Conservation (phyloP, 352 stramenopile genomes). For the Phytophthora lateralis region DNA sequence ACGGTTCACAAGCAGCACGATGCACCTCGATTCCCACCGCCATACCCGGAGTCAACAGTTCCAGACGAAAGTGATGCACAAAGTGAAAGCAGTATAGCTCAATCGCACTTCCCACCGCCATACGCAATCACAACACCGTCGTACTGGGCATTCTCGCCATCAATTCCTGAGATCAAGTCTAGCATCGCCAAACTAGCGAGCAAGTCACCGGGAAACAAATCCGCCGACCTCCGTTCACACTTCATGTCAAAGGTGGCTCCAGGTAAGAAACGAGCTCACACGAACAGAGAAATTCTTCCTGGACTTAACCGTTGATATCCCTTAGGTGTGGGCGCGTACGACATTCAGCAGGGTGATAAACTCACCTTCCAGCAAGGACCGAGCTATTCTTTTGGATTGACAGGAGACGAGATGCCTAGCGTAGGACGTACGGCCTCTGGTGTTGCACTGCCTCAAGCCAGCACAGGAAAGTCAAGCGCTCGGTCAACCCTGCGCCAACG, state of each 20-base stretch:
- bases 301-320: not conserved
- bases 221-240: conserved; percentile 14
- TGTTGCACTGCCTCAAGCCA: not conserved
- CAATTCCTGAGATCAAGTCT: conserved; percentile 27
- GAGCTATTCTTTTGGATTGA: conserved; percentile 46
- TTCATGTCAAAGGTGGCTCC: conserved; percentile 26
- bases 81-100: conserved; percentile 15
- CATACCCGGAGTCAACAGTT: conserved; percentile 43
- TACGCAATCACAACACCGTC: conserved; percentile 40
- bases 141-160: conserved; percentile 37
- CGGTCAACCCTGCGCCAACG: conserved; percentile 2
- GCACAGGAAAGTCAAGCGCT: conserved; percentile 4
- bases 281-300: too few species aligned
- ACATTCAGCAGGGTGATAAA: conserved; percentile 49
- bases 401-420: not conserved
- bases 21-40: conserved; percentile 35
- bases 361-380: conserved; percentile 47
- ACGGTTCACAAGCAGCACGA: not conserved
- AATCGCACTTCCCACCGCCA: conserved; percentile 36
- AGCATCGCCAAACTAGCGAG: conserved; percentile 30
- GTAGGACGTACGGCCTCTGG: not conserved
- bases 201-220: conserved; percentile 22
- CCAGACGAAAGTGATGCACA: conserved; percentile 15
- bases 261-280: conserved; percentile 12
- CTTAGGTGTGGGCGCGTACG: conserved; percentile 56